A percentile compares a stretch with the other conserved stretches of the same genome.
phyloP scores from a whole-genome alignment of 257 asterid species.

The Ocimum tenuiflorum region DNA sequence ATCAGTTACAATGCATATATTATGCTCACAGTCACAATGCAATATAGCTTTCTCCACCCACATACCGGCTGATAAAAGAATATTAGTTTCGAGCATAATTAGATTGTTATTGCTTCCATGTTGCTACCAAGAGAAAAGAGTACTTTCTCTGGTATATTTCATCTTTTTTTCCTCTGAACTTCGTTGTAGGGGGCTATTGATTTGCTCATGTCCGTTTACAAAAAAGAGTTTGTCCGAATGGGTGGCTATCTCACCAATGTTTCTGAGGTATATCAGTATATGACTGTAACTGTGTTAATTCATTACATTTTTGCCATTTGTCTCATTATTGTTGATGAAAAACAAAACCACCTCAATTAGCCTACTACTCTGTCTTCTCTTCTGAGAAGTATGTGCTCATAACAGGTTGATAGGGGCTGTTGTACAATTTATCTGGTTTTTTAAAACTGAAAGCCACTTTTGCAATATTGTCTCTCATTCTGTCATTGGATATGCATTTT shows the following conservation, averaged over 20 bases:
- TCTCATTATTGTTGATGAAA: background rate
- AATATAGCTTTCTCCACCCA: background rate
- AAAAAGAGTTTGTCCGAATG: constrained; percentile 45
- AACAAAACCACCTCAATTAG: background rate
- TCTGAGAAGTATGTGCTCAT: background rate
- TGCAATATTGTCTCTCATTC: background rate
- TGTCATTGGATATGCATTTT: background rate
- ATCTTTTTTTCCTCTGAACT: constrained; percentile 7
- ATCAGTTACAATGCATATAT: background rate
- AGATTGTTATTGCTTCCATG: background rate
- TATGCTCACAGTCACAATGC: background rate
- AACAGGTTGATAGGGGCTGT: background rate
- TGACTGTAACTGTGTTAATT: background rate
- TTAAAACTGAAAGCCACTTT: background rate
- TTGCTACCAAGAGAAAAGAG: background rate
- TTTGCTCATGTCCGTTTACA: constrained; percentile 50
- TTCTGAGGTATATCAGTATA: constrained; percentile 40
- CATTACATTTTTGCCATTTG: background rate
- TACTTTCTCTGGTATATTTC: background rate
- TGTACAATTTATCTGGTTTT: background rate
- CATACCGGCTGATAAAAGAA: background rate
- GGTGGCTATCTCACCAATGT: constrained; percentile 59
- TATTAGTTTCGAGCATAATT: background rate
- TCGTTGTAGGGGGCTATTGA: constrained; percentile 52
- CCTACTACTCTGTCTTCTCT: background rate